These are phyloP conservation scores for Gossypium ekmanianum DNA, from an alignment of 345 rosid genomes.

Conservation along the genomic window DNA sequence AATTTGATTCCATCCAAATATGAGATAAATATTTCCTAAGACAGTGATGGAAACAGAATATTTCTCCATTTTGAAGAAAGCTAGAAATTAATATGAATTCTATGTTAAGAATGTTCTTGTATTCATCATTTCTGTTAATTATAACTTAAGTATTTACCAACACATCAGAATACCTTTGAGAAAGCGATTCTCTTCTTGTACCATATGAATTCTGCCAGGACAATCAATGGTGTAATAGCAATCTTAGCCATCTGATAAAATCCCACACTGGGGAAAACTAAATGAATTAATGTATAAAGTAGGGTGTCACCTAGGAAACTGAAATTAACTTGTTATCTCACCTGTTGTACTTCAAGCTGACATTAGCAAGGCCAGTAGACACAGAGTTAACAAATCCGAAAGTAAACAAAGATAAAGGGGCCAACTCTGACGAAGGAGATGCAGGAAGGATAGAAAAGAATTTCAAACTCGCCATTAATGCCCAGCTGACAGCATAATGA, in stretches of 20 bases:
- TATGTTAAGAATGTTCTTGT: not conserved
- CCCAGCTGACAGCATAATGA: conserved; percentile 76
- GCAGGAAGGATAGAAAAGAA: conserved; percentile 71
- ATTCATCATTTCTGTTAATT: not conserved
- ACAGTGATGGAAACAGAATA: too few relatives aligned
- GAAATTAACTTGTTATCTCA: conserved; percentile 21
- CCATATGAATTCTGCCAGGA: conserved; percentile 16
- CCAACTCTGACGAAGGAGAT: conserved; percentile 65
- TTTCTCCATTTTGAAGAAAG: not conserved
- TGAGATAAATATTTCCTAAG: not conserved
- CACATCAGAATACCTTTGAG: not conserved
- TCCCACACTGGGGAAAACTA: conserved; percentile 14
- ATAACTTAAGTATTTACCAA: not conserved
- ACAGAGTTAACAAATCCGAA: conserved; percentile 85
- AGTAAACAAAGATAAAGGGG: conserved; percentile 49
- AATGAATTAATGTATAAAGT: conserved; percentile 2
- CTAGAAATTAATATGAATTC: not conserved
- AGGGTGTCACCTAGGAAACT: not conserved
- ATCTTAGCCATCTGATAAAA: conserved; percentile 25
- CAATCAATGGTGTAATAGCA: conserved; percentile 17
- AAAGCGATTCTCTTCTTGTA: conserved; percentile 16
- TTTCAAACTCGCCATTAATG: conserved; percentile 72
- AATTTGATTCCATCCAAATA: not conserved
- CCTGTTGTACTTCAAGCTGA: conserved; percentile 98
- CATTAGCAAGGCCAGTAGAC: conserved; percentile 95